Base-by-base conservation (phyloP, 2,329 filamentous ascomycete species). In the Samsoniella hepiali region DNA sequence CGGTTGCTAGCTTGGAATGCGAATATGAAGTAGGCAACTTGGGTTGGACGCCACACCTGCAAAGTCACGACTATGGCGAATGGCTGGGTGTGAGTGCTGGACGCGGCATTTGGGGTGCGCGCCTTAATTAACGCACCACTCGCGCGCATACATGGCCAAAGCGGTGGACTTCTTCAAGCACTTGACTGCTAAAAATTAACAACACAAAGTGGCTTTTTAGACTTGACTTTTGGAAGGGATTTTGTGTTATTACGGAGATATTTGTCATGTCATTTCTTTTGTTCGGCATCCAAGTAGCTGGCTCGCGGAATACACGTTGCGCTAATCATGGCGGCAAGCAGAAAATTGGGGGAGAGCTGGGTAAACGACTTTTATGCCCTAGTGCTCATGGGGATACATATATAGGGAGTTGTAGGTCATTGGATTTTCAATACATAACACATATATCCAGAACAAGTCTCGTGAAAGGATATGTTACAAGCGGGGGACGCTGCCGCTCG, bases 21-120 rank as follows among this genome's bases (percentile, higher is more conserved):
- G 91, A 95, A 67, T 94, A 94, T 70, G 91, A 96, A 75, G 87
- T 96, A 57, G 89, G 88, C 47, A 96, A 96, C 73, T 80, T 96
- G 15, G 91, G 89, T 67, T 96, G 91, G 91, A 90, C 91, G 36
- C 91, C 91, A 38, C 88, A 88, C 66, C 79, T 88, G 29, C 77
- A 89, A 63, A 89, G 83, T 36, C 81, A 79, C 22, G 90, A 93
- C 64, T 85, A 84, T 17, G 90, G 90, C 27, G 91, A 96, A 69
- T 96, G 91, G 91, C 79, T 96, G 7, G 91, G 91, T 51, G 89
- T 95, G 2, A 89, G 88, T 70, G 91, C 90, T 22, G 91, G 91
- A 27, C 82, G 91, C 65, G 91, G 91, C 5, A 85, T 95, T 40
- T 95, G 91, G 91, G 91, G 91, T 32, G 88, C 92, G 17, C 85